Evolutionary conservation across 148 eudicot genomes (phyloP), one percentile per base, ranked within the genome.

Genomic region (Chenopodium album): DNA sequence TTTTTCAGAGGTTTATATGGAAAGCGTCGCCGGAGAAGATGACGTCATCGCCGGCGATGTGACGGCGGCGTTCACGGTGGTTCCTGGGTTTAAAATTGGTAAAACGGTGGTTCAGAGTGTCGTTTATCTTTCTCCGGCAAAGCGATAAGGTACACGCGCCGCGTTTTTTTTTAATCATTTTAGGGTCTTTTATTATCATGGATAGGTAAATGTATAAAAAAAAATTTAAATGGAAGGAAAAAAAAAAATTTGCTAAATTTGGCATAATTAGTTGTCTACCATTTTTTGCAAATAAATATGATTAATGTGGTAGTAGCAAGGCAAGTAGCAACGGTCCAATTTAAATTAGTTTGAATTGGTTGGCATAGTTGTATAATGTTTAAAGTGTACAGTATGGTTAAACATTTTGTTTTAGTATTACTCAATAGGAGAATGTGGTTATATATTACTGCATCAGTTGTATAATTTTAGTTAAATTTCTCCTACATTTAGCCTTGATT

Each of bases 41-140:
- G 81, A 79, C 13, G 84, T 67, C 29, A 86, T 76, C 4, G 71
- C 80, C 17, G 89, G 89, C 17, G 91, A 78, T 17, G 56, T 79
- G 1, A 32, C 62, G 85, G 96, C 88, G 85, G 90, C 90, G 41
- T 91, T 93, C 75, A 89, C 92, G 79, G 98, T 95, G 65, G 91
- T 92, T 29, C 98, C 98, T 16, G 98, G 98, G 82, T 93, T 95
- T 76, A 95, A 85, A 84, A 87, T 95, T n/a, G 94, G 98, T 0
- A 89, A 88, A 52, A 85, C 89, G 84, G 93, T 95, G 82, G 87
- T 93, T 7, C 98, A 95, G 77, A 88, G 93, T 75, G 95, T 89
- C 76, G 98, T 95, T 16, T 95, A 90, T 85, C 76, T 91, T 23
- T 82, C 80, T 7, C 93, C 89, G 54, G 81, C 69, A 1, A 76